phyloP scores from a whole-genome alignment of 495 filamentous ascomycete genomes.

The Viridothelium virens region DNA sequence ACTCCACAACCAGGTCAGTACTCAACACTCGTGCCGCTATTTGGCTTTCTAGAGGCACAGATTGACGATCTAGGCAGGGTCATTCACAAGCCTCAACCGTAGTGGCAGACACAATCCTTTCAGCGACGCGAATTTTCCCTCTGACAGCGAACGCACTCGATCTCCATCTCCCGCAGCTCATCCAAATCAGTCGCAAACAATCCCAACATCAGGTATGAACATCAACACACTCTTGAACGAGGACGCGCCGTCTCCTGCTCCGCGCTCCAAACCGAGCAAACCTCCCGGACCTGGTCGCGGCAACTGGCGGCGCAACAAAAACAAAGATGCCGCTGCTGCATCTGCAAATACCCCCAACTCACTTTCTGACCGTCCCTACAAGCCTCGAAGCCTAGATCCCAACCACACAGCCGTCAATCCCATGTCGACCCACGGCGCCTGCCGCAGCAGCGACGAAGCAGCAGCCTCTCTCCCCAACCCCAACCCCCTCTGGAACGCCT shows the following conservation, averaged over 20 bases:
- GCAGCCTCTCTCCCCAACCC: slow-evolving; percentile 4
- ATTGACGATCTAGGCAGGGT: neutral
- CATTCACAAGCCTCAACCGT: slow-evolving; percentile 5
- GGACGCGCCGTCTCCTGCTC: slow-evolving; percentile 25
- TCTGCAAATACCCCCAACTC: neutral
- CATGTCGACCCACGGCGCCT: neutral
- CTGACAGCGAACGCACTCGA: slow-evolving; percentile 25
- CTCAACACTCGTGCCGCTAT: neutral
- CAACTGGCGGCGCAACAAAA: slow-evolving; percentile 36
- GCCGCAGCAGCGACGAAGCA: neutral
- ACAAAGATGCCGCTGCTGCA: slow-evolving; percentile 14
- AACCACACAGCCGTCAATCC: neutral
- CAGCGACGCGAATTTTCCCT: slow-evolving; percentile 1
- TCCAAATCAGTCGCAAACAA: slow-evolving; percentile 19
- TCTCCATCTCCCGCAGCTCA: slow-evolving; percentile 23
- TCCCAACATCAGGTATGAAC: slow-evolving; percentile 33
- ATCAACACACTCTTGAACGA: slow-evolving; percentile 40
- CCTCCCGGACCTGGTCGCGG: slow-evolving; percentile 36
- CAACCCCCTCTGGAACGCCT: slow-evolving; percentile 14
- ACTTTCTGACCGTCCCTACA: neutral
- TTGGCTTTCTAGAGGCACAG: too few species aligned
- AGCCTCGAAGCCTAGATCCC: neutral
- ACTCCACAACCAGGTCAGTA: slow-evolving; percentile 3
- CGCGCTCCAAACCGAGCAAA: neutral
- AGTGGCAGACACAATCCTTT: neutral